These are phyloP conservation scores for Zymoseptoria crescenta DNA, from an alignment of 2,329 filamentous ascomycete species.

Conservation along the genomic window DNA sequence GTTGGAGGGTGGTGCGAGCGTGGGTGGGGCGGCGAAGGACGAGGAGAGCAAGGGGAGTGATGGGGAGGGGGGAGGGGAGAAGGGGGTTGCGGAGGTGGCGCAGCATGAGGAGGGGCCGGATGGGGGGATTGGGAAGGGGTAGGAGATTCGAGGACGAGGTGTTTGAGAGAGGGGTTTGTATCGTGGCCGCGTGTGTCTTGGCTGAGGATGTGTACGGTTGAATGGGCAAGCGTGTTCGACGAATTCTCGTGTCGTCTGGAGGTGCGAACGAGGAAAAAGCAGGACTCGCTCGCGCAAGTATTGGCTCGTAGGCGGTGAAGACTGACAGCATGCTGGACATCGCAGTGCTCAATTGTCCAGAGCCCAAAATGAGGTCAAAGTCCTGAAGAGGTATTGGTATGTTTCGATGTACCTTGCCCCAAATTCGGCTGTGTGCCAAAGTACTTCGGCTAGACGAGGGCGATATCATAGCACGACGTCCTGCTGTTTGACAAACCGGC, in stretches of 20 bases:
- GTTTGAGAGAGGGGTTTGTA: neutral
- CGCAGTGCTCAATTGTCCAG: too few species aligned
- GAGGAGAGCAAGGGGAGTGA: constrained; percentile 21
- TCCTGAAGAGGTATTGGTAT: too few species aligned
- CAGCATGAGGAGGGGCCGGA: constrained; percentile 3
- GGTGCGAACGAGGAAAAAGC: neutral
- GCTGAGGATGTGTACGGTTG: too few species aligned
- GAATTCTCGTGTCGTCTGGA: too few species aligned
- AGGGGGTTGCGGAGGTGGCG: constrained; percentile 11
- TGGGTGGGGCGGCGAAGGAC: constrained; percentile 12
- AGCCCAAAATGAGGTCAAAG: too few species aligned
- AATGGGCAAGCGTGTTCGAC: too few species aligned
- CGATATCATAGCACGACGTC: too few species aligned
- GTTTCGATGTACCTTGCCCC: too few species aligned
- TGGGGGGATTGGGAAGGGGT: constrained; percentile 5
- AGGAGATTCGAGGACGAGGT: neutral
- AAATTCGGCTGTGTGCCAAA: too few species aligned
- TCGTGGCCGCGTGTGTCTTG: constrained; percentile 1
- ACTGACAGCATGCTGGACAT: neutral
- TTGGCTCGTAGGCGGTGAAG: neutral
- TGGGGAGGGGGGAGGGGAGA: constrained; percentile 8
- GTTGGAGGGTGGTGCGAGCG: constrained; percentile 23
- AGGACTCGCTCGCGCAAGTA: neutral
- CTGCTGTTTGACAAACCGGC: too few species aligned
- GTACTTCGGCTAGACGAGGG: too few species aligned